Percentiles rank a stretch among this genome's conserved stretches.
phyloP scores from a whole-genome alignment of 495 filamentous ascomycete species.

The Aspergillus ellipticus region DNA sequence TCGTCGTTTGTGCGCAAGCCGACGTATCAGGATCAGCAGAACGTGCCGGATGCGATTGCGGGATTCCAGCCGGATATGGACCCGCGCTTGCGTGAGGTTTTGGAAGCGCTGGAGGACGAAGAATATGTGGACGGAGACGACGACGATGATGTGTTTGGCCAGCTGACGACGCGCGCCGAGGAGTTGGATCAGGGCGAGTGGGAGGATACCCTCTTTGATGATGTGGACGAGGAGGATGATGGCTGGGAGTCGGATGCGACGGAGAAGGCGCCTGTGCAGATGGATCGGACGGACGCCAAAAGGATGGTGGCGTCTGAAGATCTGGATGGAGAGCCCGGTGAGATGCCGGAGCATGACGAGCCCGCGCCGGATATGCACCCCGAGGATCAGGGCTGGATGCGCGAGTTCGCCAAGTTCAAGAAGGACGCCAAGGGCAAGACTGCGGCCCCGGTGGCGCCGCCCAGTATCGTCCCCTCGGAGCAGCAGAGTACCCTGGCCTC shows the following conservation, averaged over 20 bases:
- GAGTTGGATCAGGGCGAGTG: slow-evolving; percentile 71
- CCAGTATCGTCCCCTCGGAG: slow-evolving; percentile 47
- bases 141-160: slow-evolving; percentile 72
- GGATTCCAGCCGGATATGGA: slow-evolving; percentile 99
- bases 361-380: slow-evolving; percentile 39
- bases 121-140: slow-evolving; percentile 87
- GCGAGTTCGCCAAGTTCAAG: slow-evolving; percentile 87
- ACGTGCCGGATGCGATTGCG: slow-evolving; percentile 82
- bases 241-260: slow-evolving; percentile 97
- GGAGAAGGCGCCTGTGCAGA: slow-evolving; percentile 58
- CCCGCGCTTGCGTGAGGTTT: slow-evolving; percentile 81
- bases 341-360: slow-evolving; percentile 44
- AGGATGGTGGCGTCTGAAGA: slow-evolving; percentile 5
- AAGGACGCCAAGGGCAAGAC: slow-evolving; percentile 57
- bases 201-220: slow-evolving; percentile 56
- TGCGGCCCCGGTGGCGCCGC: slow-evolving; percentile 35
- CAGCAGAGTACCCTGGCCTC: slow-evolving; percentile 58
- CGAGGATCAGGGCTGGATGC: slow-evolving; percentile 74
- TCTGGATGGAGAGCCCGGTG: slow-evolving; percentile 25
- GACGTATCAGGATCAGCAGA: slow-evolving; percentile 90
- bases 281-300: slow-evolving; percentile 35
- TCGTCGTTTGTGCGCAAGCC: slow-evolving; percentile 66
- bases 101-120: slow-evolving; percentile 95
- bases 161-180: slow-evolving; percentile 67
- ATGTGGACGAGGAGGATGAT: slow-evolving; percentile 58